A percentile compares a stretch with the other conserved stretches of the same genome.
These are phyloP conservation scores for Fusarium albidum DNA, from an alignment of 2,329 filamentous ascomycete species.

Conservation along the genomic window DNA sequence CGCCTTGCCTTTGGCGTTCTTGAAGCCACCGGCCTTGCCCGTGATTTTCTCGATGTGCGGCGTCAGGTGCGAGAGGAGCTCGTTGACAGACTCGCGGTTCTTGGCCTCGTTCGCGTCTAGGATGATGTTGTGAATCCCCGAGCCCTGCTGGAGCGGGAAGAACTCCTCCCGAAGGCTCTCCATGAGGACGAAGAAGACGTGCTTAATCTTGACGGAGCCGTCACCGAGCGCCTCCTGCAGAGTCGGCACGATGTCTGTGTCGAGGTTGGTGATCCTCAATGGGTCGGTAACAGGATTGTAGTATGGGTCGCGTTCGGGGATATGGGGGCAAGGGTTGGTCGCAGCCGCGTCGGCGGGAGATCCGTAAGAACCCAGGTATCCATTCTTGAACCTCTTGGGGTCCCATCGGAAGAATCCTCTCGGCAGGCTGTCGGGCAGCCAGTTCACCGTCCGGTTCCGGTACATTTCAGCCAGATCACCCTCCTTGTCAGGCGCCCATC, in stretches of 20 bases:
- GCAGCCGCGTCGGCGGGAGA: conserved; percentile 7
- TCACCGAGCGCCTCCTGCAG: conserved; percentile 40
- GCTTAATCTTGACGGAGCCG: conserved; percentile 49
- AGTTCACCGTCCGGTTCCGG: conserved; percentile 37
- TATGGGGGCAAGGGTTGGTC: conserved; percentile 28
- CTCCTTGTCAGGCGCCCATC: conserved; percentile 42
- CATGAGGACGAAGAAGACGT: conserved; percentile 53
- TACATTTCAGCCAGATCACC: conserved; percentile 39
- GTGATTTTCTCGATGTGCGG: conserved; percentile 36
- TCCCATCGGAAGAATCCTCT: conserved; percentile 44
- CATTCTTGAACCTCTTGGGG: conserved; percentile 35
- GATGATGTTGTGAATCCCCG: conserved; percentile 47
- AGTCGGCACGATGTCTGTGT: conserved; percentile 43
- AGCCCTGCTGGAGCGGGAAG: conserved; percentile 53
- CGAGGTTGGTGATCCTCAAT: conserved; percentile 51
- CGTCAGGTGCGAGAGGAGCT: conserved; percentile 36
- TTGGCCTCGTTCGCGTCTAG: conserved; percentile 30
- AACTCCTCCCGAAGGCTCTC: conserved; percentile 56
- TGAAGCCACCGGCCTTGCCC: conserved; percentile 29
- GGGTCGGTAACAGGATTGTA: conserved; percentile 52
- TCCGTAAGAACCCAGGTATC: conserved; percentile 24
- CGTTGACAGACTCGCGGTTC: conserved; percentile 42
- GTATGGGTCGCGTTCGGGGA: conserved; percentile 40
- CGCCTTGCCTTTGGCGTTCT: conserved; percentile 36
- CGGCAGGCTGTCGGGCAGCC: conserved; percentile 40